A percentile compares a stretch with the other conserved stretches of the same genome.
phyloP scores from a whole-genome alignment of 371 early-diverging fungal genomes.

The Mucor indicus region DNA sequence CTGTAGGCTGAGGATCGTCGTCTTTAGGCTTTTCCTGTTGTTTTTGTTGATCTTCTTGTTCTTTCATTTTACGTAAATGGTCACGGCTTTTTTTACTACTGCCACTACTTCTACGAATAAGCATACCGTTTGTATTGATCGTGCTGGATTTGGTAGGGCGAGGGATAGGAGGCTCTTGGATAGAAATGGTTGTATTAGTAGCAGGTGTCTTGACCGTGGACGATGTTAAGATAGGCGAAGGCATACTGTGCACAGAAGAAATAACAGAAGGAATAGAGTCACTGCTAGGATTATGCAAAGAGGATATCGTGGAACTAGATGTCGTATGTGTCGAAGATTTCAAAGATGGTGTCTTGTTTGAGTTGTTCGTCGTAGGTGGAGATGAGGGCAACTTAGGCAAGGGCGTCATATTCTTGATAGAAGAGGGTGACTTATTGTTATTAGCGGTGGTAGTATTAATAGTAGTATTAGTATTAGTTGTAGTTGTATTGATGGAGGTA shows the following conservation, averaged over 20 bases:
- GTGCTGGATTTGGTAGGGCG: conserved; percentile 6
- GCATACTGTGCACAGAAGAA: conserved; percentile 11
- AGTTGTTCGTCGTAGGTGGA: background rate
- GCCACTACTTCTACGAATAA: conserved; percentile 30
- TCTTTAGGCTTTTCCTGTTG: background rate
- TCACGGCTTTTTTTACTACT: conserved; percentile 40
- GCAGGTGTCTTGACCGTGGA: background rate
- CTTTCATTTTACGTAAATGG: conserved; percentile 20
- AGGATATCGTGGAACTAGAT: no score
- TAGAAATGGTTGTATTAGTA: background rate
- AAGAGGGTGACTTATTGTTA: no score
- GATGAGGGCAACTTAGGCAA: background rate
- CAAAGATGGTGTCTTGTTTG: no score
- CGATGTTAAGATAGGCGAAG: background rate
- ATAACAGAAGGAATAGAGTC: conserved; percentile 10
- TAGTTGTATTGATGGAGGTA: background rate
- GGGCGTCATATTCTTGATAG: no score
- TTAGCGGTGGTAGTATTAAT: conserved; percentile 2
- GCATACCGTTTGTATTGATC: conserved; percentile 10
- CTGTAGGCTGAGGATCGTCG: conserved; percentile 5
- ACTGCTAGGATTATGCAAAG: conserved; percentile 2
- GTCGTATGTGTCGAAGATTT: background rate
- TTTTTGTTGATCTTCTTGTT: conserved; percentile 2
- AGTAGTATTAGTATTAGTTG: conserved; percentile 7
- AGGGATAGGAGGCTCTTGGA: conserved; percentile 13